Conservation (phyloP, 2,329 filamentous ascomycete genomes). For the Exophiala phaeomuriformis region DNA sequence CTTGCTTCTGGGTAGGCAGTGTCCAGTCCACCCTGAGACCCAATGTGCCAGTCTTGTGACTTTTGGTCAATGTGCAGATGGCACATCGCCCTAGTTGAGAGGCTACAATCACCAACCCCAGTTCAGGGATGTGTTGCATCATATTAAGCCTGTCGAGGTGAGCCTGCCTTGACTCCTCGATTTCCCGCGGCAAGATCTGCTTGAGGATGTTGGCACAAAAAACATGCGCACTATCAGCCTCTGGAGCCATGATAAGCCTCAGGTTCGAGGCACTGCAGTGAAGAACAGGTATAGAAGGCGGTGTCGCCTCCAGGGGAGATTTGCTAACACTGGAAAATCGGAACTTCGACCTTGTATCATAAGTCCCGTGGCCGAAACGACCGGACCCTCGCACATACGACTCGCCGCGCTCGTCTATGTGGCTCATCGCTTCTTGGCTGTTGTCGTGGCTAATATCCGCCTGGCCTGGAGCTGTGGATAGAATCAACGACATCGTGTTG, state of each 20-base stretch:
- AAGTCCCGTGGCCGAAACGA: too few relatives aligned
- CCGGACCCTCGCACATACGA: too few relatives aligned
- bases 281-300: constrained; percentile 23
- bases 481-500: too few relatives aligned
- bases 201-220: constrained; percentile 26
- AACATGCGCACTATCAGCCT: constrained; percentile 20
- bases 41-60: constrained; percentile 31
- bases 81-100: constrained; percentile 52
- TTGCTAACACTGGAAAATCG: neutral
- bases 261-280: constrained; percentile 24
- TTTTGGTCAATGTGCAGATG: constrained; percentile 46
- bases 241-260: constrained; percentile 21
- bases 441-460: too few relatives aligned
- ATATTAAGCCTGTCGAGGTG: constrained; percentile 46
- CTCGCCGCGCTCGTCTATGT: too few relatives aligned
- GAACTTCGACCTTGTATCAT: neutral
- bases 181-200: constrained; percentile 18
- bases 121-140: constrained; percentile 50
- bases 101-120: constrained; percentile 52
- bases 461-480: too few relatives aligned
- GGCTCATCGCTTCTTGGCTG: too few relatives aligned
- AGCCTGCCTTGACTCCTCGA: constrained; percentile 10
- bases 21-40: constrained; percentile 52
- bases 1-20: constrained; percentile 47
- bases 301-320: neutral